Percentiles rank a stretch among this genome's conserved stretches.
These are phyloP conservation scores for Tetrahymena elliotti DNA, from an alignment of 73 alveolate species.

Conservation along the genomic window DNA sequence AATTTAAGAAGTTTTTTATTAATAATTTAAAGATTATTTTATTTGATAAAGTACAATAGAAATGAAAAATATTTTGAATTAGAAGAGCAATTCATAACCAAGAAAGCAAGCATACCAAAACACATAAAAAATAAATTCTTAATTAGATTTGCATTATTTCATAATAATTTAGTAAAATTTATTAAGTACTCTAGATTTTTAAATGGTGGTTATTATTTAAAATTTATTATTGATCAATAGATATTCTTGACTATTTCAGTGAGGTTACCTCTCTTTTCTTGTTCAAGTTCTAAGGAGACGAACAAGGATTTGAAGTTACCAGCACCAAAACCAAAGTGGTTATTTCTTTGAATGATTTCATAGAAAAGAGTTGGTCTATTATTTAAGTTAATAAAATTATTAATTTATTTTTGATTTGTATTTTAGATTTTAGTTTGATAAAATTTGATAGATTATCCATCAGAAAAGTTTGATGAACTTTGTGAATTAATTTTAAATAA, in stretches of 20 bases:
- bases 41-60: too few relatives aligned
- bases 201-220: background rate
- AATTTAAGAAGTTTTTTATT: too few relatives aligned
- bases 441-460: background rate
- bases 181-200: background rate
- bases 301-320: conserved; percentile 79
- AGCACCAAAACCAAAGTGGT: conserved; percentile 77
- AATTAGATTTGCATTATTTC: background rate
- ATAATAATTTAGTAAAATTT: background rate
- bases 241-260: conserved; percentile 9
- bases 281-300: conserved; percentile 65
- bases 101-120: background rate
- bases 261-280: conserved; percentile 68
- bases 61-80: too few relatives aligned
- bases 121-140: background rate
- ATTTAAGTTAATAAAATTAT: background rate
- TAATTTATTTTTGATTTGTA: background rate
- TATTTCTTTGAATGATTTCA: conserved; percentile 71
- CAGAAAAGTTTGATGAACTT: background rate
- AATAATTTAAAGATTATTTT: too few relatives aligned
- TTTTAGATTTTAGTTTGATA: background rate
- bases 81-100: background rate
- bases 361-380: conserved; percentile 77
- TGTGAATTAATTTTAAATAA: background rate
- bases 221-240: background rate